Base-by-base conservation (phyloP, 495 filamentous ascomycete genomes). In the Hypoxylon fuscum region DNA sequence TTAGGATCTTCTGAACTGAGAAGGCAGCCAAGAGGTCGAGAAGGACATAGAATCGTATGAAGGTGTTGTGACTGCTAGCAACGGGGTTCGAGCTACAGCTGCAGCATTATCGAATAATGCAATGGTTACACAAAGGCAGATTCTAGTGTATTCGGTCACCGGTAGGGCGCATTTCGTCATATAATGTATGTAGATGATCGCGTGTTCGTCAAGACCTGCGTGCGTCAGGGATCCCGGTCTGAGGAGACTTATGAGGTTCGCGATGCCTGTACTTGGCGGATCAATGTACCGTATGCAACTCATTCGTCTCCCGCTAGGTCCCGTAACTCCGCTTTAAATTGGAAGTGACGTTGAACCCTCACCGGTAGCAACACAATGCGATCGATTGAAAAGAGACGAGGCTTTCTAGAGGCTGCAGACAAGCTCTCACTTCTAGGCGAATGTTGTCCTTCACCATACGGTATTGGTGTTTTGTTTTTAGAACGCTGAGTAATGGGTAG, bases 381-480 rank as follows among this genome's bases (percentile, higher is more conserved):
- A 66, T 66, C 63, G 22, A 38, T 58, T 27, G 29, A 60, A 23
- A 41, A 12, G 52, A 20, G 46, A 31, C 14, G 52, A 62, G n/a
- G 35, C 35, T 41, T 34, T 49, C 32, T n/a, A 29, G 14, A 48
- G 35, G 52, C 22, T 23, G n/a, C n/a, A 53, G 35, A 54, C 41
- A 62, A 49, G 42, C 38, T 40, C 20, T 46, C 12, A 17, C 22
- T 27, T 23, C 2, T n/a, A n/a, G 31, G 23, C 17, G 18, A 23
- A 51, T 14, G 2, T 37, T 40, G 47, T 49, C 44, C 37, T 50
- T 53, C 37, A 25, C 35, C 47, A 48, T 41, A 20, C 45, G 54
- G 37, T 34, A 48, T 44, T 55, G 53, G 53, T 66, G 63, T 43
- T 66, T 66, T 66, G 51, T 62, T 66, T 66, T 66, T 66, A 66